phyloP scores from a whole-genome alignment of 176 grass and related monocot genomes.

The Saccharum officinarum region DNA sequence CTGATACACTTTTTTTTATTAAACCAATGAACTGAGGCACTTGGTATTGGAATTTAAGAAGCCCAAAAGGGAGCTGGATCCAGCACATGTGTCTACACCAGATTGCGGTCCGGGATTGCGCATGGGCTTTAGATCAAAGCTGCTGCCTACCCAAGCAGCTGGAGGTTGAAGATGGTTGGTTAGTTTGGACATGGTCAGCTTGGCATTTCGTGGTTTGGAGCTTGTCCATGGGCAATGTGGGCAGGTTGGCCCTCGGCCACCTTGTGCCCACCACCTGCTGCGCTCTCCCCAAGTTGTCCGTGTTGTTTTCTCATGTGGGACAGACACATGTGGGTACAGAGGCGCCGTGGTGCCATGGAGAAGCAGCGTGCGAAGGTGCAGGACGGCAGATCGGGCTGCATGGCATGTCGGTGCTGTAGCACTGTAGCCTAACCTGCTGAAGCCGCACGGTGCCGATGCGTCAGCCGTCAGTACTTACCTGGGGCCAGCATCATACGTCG shows the following conservation, averaged over 20 bases:
- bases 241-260: conserved; percentile 24
- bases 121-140: neutral
- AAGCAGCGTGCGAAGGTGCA: neutral
- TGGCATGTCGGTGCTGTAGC: conserved; percentile 34
- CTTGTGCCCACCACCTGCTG: conserved; percentile 35
- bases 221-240: conserved; percentile 25
- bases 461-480: conserved; percentile 3
- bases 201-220: conserved; percentile 35
- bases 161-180: conserved; percentile 6
- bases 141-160: neutral
- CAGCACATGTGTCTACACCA: neutral
- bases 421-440: neutral
- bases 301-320: neutral
- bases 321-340: neutral
- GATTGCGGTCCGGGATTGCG: neutral
- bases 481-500: neutral
- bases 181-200: neutral
- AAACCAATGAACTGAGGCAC: neutral
- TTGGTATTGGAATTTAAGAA: neutral
- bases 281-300: conserved; percentile 7
- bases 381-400: neutral
- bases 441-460: neutral
- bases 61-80: neutral
- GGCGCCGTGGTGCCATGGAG: neutral
- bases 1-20: neutral